A percentile compares a stretch with the other conserved stretches of the same genome.
These are phyloP conservation scores for Sporothrix sp. DNA, from an alignment of 2,329 filamentous ascomycete species.

Conservation along the genomic window DNA sequence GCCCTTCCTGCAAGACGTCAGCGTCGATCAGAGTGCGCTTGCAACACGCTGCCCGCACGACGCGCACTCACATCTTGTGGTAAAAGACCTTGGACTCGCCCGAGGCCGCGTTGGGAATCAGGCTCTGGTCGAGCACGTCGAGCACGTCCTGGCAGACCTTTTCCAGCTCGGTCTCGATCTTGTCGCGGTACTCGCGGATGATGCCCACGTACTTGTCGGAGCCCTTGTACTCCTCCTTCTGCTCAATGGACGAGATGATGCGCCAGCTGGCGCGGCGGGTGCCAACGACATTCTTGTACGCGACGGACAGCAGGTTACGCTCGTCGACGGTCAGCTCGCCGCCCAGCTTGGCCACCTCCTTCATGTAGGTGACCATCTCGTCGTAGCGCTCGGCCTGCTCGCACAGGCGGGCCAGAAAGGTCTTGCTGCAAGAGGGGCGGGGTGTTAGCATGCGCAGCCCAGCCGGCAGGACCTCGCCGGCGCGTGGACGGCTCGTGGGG, in stretches of 20 bases:
- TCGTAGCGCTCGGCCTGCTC: slow-evolving; percentile 99
- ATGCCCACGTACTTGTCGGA: slow-evolving; percentile 80
- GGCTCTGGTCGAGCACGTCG: slow-evolving; percentile 83
- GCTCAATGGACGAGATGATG: slow-evolving; percentile 99
- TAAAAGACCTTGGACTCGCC: slow-evolving; percentile 99
- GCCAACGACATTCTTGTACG: slow-evolving; percentile 99
- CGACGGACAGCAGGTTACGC: slow-evolving; percentile 95
- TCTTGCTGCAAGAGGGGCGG: slow-evolving; percentile 60
- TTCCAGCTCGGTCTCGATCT: slow-evolving; percentile 93
- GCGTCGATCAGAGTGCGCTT: too few species aligned
- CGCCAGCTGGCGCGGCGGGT: slow-evolving; percentile 97
- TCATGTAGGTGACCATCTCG: slow-evolving; percentile 99
- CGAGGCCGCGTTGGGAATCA: slow-evolving; percentile 87
- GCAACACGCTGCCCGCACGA: too few species aligned
- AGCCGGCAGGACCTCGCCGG: neutral
- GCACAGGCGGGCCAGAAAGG: slow-evolving; percentile 98
- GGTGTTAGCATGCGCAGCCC: neutral
- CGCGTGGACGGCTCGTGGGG: neutral
- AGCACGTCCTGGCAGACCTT: slow-evolving; percentile 98
- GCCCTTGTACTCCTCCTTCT: slow-evolving; percentile 99
- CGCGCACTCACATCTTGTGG: slow-evolving; percentile 81
- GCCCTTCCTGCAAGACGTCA: slow-evolving; percentile 82
- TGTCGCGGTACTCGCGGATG: slow-evolving; percentile 97
- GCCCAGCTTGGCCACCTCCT: slow-evolving; percentile 90
- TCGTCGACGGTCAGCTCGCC: slow-evolving; percentile 86